These are phyloP conservation scores for Pseudogymnoascus sp. DNA, from an alignment of 2,329 filamentous ascomycete species.

Conservation along the genomic window DNA sequence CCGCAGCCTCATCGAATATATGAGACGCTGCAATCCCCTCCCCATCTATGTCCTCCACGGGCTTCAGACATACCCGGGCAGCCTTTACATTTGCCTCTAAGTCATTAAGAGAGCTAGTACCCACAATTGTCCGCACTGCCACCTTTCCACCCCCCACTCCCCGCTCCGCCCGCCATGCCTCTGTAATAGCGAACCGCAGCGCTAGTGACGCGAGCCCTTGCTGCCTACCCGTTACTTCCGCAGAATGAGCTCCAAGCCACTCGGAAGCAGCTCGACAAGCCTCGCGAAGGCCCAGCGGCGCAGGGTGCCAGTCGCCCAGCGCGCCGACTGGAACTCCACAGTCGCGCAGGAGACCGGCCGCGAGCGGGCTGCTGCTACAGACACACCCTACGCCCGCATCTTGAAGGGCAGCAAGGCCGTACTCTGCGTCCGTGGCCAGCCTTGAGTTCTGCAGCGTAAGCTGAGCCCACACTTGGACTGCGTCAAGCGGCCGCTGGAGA, in stretches of 20 bases:
- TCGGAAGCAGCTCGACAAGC: slow-evolving; percentile 45
- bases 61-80: too few species aligned
- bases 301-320: slow-evolving; percentile 81
- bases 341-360: slow-evolving; percentile 83
- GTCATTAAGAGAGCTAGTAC: too few species aligned
- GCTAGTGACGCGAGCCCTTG: slow-evolving; percentile 27
- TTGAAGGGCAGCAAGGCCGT: slow-evolving; percentile 50
- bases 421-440: slow-evolving; percentile 34
- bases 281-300: slow-evolving; percentile 60
- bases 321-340: slow-evolving; percentile 72
- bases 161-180: too few species aligned
- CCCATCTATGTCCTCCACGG: too few species aligned
- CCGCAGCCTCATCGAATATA: too few species aligned
- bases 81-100: too few species aligned
- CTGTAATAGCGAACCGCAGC: slow-evolving; percentile 28
- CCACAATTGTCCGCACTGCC: too few species aligned
- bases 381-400: slow-evolving; percentile 72
- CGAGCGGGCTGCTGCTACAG: slow-evolving; percentile 79
- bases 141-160: too few species aligned
- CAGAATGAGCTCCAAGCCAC: slow-evolving; percentile 24
- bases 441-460: slow-evolving; percentile 81
- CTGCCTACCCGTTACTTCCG: slow-evolving; percentile 14
- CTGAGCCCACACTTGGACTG: slow-evolving; percentile 84
- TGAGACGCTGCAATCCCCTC: too few species aligned
- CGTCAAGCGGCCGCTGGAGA: slow-evolving; percentile 82